Conservation (phyloP, 768 basidiomycete species). For the Termitomyces sp. region DNA sequence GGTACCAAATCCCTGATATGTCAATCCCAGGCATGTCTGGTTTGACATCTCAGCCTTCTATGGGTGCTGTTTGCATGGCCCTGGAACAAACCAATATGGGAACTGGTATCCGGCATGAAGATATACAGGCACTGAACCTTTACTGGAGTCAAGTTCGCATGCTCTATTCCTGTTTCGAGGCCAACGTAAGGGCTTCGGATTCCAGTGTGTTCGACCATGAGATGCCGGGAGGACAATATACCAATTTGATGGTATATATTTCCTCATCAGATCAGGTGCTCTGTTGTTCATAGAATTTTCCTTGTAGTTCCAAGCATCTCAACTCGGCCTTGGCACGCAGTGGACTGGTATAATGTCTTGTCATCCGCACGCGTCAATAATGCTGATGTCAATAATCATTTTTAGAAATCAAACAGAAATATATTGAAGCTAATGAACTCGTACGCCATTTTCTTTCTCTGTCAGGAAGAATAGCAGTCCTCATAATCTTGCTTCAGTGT, state of each 20-base stretch:
- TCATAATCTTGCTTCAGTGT: slow-evolving; percentile 45
- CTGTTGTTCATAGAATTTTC: slow-evolving; percentile 13
- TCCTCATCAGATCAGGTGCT: slow-evolving; percentile 3
- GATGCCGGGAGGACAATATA: slow-evolving; percentile 98
- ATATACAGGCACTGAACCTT: slow-evolving; percentile 93
- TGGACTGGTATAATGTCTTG: slow-evolving; percentile 61
- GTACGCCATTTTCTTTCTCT: slow-evolving; percentile 37
- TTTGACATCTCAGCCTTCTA: slow-evolving; percentile 95
- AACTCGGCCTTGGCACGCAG: slow-evolving; percentile 94
- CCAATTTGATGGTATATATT: slow-evolving; percentile 74
- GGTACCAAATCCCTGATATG: slow-evolving; percentile 5
- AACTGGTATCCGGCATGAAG: slow-evolving; percentile 93
- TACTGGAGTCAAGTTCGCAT: slow-evolving; percentile 98
- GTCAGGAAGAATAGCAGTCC: slow-evolving; percentile 3
- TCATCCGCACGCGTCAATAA: slow-evolving; percentile 6
- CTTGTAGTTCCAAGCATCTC: slow-evolving; percentile 92
- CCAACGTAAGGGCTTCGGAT: slow-evolving; percentile 94
- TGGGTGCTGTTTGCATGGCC: slow-evolving; percentile 95
- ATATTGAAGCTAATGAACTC: slow-evolving; percentile 95
- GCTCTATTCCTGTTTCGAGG: slow-evolving; percentile 96
- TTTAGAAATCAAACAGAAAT: slow-evolving; percentile 94
- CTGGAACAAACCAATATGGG: slow-evolving; percentile 92
- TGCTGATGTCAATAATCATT: slow-evolving; percentile 6
- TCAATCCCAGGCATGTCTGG: slow-evolving; percentile 84
- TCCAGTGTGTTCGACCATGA: slow-evolving; percentile 98